A percentile compares a stretch with the other conserved stretches of the same genome.
Evolutionary conservation across 305 asterid genomes (phyloP).

Genomic region (Plantago coronopus): DNA sequence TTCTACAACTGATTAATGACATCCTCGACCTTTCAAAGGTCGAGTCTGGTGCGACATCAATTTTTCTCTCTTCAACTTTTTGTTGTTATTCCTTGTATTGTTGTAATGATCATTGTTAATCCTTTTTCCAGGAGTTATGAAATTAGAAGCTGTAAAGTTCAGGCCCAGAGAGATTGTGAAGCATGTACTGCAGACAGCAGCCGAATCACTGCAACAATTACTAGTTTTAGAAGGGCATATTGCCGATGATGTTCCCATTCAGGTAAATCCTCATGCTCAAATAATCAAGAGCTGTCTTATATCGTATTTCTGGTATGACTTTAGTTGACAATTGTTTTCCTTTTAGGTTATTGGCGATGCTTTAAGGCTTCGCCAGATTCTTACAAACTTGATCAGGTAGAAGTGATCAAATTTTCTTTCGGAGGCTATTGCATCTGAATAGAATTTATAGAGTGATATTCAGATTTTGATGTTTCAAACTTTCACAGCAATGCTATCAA

Average conservation of each 20-base stretch:
- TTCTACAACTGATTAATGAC: conserved; percentile 77
- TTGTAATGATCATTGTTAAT: neutral
- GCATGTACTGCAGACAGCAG: conserved; percentile 90
- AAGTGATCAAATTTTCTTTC: neutral
- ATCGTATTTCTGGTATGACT: neutral
- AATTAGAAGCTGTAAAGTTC: conserved; percentile 82
- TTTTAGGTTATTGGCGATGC: conserved; percentile 87
- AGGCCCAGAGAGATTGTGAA: conserved; percentile 89
- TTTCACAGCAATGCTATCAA: conserved; percentile 80
- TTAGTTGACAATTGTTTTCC: neutral
- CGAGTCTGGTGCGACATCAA: conserved; percentile 62
- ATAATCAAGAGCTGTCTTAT: neutral
- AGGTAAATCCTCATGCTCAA: conserved; percentile 40
- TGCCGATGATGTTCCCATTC: conserved; percentile 81
- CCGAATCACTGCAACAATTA: conserved; percentile 75
- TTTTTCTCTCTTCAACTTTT: neutral
- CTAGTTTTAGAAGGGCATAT: conserved; percentile 76
- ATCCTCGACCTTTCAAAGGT: conserved; percentile 95
- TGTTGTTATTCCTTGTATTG: too few species aligned
- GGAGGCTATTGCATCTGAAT: neutral
- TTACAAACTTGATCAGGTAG: conserved; percentile 88
- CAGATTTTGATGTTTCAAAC: conserved; percentile 16
- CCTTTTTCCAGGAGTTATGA: conserved; percentile 71
- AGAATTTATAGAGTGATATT: conserved; percentile 7
- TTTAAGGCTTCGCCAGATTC: conserved; percentile 85